phyloP scores from a whole-genome alignment of 345 rosid species.

The Eucalyptus cloeziana region DNA sequence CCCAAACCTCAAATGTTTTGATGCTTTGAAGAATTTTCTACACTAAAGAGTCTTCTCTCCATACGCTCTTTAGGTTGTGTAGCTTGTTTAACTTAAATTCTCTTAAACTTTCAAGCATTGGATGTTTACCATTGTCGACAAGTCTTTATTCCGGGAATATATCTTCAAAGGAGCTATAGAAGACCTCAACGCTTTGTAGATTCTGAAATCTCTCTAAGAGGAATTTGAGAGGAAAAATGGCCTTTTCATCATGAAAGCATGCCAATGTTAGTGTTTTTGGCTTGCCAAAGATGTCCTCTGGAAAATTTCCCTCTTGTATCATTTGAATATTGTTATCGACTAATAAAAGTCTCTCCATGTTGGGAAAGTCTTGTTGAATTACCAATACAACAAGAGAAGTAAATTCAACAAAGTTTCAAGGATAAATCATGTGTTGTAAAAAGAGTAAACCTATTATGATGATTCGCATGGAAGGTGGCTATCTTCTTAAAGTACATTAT shows the following conservation, averaged over 20 bases:
- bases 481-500: neutral
- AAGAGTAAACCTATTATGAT: neutral
- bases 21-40: neutral
- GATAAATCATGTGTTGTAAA: neutral
- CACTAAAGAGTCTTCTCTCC: neutral
- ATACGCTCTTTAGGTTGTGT: neutral
- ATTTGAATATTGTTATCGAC: neutral
- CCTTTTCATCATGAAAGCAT: neutral
- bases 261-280: neutral
- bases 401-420: fast-evolving
- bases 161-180: neutral
- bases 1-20: neutral
- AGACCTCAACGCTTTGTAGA: neutral
- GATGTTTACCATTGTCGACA: neutral
- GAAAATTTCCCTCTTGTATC: neutral
- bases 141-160: fast-evolving
- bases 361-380: neutral
- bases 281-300: neutral
- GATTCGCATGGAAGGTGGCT: neutral
- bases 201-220: neutral
- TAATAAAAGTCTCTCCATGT: neutral
- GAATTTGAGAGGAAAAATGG: fast-evolving
- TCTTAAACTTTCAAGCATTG: neutral
- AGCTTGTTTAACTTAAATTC: neutral
- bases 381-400: neutral